Conservation (phyloP, 1,284 basidiomycete genomes). For the Leccinum angustisporum region DNA sequence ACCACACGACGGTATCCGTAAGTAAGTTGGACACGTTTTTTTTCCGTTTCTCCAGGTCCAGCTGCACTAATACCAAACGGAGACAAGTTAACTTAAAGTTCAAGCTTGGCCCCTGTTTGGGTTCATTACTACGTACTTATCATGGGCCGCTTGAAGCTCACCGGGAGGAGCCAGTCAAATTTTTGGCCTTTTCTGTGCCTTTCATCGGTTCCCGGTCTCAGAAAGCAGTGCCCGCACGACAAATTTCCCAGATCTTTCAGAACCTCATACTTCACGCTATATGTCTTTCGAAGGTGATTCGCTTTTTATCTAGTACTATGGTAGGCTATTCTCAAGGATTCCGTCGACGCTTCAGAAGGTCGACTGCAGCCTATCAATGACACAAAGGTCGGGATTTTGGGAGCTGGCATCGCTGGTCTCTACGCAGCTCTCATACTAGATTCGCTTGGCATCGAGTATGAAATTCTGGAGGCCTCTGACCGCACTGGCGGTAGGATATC, state of each 20-base stretch:
- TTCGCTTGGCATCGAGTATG: constrained; percentile 31
- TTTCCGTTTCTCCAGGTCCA: no score
- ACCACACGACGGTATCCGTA: no score
- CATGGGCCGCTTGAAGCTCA: no score
- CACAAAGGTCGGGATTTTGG: constrained; percentile 18
- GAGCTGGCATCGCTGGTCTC: constrained; percentile 35
- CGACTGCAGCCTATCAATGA: neutral
- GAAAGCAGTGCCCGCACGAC: neutral
- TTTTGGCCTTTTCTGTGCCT: neutral
- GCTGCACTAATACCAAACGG: no score
- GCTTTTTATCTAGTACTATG: neutral
- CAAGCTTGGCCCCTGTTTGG: no score
- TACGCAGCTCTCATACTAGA: constrained; percentile 39
- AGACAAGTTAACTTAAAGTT: no score
- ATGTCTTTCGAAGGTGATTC: constrained; percentile 8
- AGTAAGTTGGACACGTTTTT: no score
- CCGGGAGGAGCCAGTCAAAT: no score
- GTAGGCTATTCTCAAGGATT: neutral
- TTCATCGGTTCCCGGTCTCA: neutral
- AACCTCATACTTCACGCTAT: neutral
- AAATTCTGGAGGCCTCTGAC: constrained; percentile 34
- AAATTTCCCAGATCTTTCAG: neutral
- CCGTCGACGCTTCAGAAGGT: constrained; percentile 10
- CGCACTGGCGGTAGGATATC: constrained; percentile 35
- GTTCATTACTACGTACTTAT: no score